A percentile compares a stretch with the other conserved stretches of the same genome.
These are phyloP conservation scores for Colletotrichum sp. DNA, from an alignment of 2,329 filamentous ascomycete species.

Conservation along the genomic window DNA sequence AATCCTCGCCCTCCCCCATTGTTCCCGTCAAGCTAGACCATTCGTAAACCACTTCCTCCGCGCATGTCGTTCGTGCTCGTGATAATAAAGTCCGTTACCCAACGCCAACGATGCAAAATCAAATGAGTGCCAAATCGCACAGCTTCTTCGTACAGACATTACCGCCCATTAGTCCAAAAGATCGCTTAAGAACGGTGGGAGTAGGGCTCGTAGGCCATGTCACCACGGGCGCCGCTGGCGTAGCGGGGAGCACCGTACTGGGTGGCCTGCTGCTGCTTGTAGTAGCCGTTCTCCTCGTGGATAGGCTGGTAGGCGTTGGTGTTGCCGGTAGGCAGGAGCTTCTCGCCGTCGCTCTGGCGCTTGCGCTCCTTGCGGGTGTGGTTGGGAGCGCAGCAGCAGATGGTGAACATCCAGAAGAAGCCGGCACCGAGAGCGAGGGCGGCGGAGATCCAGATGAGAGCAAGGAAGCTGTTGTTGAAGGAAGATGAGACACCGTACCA, in stretches of 20 bases:
- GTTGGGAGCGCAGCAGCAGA: slow-evolving; percentile 82
- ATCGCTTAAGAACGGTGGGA: slow-evolving; percentile 55
- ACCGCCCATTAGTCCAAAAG: background rate
- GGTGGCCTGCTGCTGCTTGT: slow-evolving; percentile 39
- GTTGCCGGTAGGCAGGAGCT: slow-evolving; percentile 52
- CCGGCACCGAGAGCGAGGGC: slow-evolving; percentile 77
- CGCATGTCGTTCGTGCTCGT: slow-evolving; percentile 13
- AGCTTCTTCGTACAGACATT: background rate
- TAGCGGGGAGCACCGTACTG: slow-evolving; percentile 42
- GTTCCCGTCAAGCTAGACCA: slow-evolving; percentile 1
- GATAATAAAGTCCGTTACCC: slow-evolving; percentile 6
- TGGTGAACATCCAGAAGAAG: slow-evolving; percentile 90
- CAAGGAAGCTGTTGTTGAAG: slow-evolving; percentile 74
- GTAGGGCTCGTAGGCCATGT: slow-evolving; percentile 69
- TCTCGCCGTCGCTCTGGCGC: slow-evolving; percentile 49
- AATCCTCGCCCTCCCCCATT: background rate
- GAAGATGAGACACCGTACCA: slow-evolving; percentile 72
- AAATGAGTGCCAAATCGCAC: background rate
- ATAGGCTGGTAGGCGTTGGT: slow-evolving; percentile 50
- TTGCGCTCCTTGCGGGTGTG: slow-evolving; percentile 36
- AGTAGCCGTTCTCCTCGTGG: slow-evolving; percentile 42
- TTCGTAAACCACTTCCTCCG: slow-evolving; percentile 2
- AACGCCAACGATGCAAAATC: slow-evolving; percentile 20
- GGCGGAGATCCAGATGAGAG: slow-evolving; percentile 78
- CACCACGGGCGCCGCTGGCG: slow-evolving; percentile 48